Evolutionary conservation across 208 protist genomes (phyloP), one percentile per base, ranked within the genome.

Genomic region (Angomonas deanei): DNA sequence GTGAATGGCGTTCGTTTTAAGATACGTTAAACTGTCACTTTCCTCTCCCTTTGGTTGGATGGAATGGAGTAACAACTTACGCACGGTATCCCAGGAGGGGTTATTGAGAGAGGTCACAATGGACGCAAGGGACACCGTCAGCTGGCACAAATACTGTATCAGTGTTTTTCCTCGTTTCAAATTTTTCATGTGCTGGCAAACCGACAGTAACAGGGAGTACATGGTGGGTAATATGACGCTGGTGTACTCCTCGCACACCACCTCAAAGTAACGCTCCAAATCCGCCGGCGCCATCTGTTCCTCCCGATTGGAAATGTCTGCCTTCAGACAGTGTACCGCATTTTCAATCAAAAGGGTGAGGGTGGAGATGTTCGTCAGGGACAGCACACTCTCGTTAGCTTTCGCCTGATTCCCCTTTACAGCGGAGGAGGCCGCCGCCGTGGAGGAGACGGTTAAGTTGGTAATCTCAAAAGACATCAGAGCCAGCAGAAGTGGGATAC

Each of bases 401-500:
- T 32, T 19, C 30, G 4, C 11, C 3, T 3, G 3, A 11, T 24
- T 19, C 50, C 50, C 5, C 28, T 6, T 56, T 30, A 5, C 42
- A 21, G n/a, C n/a, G n/a, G n/a, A n/a, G n/a, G 42, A 21, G 6
- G 42, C 42, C 30, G 50, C 5, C 3, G n/a, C 26, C 3, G 3
- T 13, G 13, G 4, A 15, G 3, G 26, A 34, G 3, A 56, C 28
- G 11, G 27, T 19, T 13, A 56, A 28, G 11, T 19, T 19, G 5
- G 50, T 56, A 11, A 56, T 32, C 28, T 56, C 50, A 15, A 19
- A 19, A 10, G 65, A 61, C 13, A 92, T 61, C 30, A 82, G 71
- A 1, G 82, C 72, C 36, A 92, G 36, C 6, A 88, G 58, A 26
- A 88, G 61, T 19, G 85, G 81, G 10, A 85, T 57, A 49, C 77